Conservation (phyloP, 2,329 filamentous ascomycete genomes). For the Colletotrichum siamense region DNA sequence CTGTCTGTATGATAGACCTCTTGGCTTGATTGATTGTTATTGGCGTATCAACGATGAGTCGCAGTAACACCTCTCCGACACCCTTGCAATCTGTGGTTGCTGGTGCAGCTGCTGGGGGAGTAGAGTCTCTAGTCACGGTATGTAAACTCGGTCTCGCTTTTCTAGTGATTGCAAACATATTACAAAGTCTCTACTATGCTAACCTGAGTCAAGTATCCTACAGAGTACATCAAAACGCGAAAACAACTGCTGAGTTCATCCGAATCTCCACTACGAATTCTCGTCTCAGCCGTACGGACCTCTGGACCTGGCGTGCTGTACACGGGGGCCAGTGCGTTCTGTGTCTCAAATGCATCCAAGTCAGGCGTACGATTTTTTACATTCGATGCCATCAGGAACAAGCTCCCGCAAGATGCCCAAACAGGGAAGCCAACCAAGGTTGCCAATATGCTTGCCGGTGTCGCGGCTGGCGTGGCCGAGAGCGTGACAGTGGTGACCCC, state of each 20-base stretch:
- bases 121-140: background rate
- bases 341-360: constrained; percentile 25
- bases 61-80: background rate
- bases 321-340: constrained; percentile 22
- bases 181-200: background rate
- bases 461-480: constrained; percentile 27
- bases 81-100: background rate
- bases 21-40: background rate
- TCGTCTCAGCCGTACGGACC: background rate
- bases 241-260: constrained; percentile 17
- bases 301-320: constrained; percentile 14
- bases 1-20: background rate
- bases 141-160: background rate
- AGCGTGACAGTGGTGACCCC: constrained; percentile 30
- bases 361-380: constrained; percentile 28
- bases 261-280: background rate
- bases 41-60: background rate
- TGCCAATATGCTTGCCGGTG: constrained; percentile 27
- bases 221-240: constrained; percentile 18
- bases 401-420: constrained; percentile 1
- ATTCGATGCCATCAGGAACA: constrained; percentile 23
- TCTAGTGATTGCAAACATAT: background rate
- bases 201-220: background rate
- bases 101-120: background rate
- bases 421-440: constrained; percentile 13